Conservation (phyloP, 371 early-diverging fungal genomes). For the Syncephalastrum racemosum region DNA sequence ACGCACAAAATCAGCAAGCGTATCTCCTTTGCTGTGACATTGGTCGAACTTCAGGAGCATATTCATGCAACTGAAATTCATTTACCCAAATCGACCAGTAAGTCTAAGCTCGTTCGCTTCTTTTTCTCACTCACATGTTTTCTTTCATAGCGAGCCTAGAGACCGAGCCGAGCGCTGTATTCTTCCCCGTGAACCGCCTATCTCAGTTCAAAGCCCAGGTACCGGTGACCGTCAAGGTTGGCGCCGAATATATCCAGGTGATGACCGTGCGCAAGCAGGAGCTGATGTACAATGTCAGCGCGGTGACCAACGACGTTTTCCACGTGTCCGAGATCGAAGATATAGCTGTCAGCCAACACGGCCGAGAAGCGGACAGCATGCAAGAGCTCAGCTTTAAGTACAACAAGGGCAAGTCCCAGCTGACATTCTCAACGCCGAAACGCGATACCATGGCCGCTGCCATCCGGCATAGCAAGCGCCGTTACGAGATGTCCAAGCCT, state of each 20-base stretch:
- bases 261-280: conserved; percentile 68
- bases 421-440: conserved; percentile 77
- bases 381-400: conserved; percentile 81
- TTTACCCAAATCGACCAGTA: conserved; percentile 76
- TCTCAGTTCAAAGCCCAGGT: conserved; percentile 62
- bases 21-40: conserved; percentile 60
- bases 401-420: conserved; percentile 65
- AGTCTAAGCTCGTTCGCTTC: conserved; percentile 13
- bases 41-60: conserved; percentile 73
- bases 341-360: conserved; percentile 48
- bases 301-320: conserved; percentile 84
- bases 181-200: conserved; percentile 66
- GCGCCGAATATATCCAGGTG: conserved; percentile 80
- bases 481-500: conserved; percentile 70
- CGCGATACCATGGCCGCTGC: conserved; percentile 74
- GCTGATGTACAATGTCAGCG: conserved; percentile 66
- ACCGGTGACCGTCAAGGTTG: conserved; percentile 83
- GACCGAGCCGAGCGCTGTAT: conserved; percentile 64
- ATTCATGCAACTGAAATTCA: conserved; percentile 70
- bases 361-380: conserved; percentile 56
- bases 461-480: conserved; percentile 71
- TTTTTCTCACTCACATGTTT: conserved; percentile 5
- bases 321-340: conserved; percentile 87
- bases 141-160: conserved; percentile 60
- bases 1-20: conserved; percentile 63